Base-by-base conservation (phyloP, 2,329 filamentous ascomycete species). In the Cladosporium phlei region DNA sequence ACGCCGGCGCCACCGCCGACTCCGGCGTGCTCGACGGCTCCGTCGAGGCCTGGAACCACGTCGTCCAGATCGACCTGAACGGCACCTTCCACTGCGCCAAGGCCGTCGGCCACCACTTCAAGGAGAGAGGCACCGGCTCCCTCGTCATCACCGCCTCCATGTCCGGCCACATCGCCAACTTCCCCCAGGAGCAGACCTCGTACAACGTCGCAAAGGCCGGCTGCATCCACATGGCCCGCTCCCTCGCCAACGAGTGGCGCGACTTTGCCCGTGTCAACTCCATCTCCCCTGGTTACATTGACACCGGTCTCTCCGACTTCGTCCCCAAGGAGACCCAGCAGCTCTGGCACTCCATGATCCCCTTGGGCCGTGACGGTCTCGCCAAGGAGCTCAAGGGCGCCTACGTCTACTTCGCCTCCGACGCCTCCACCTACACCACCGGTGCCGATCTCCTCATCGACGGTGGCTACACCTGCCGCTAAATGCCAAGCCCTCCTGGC, bases 61-160 rank as follows among this genome's bases (percentile, higher is more conserved):
- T 95, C 73, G 76, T 95, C 66, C 79, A 85, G 59, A 83, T 91
- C 60, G 94, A 96, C 68, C 76, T 95, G 57, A 93, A 82, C n/a
- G 90, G 89, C 10, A 82, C 78, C 21, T 87, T 88, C 69, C 80
- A 90, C 77, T 94, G 88, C 53, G 88, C 88, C 20, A 87, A 91
- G 72, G 88, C 88, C 16, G 86, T 88, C n/a, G 90, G 89, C 25
- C 77, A 83, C 46, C 85, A 93, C 69, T 84, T 83, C 76, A 80
- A 80, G 67, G 70, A 82, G 68, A 75, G 77, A 52, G 78, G 79
- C 57, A 80, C 71, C 9, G 82, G 82, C 39, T 79, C 74, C 51
- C 76, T 85, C 63, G 72, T 85, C 66, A 80, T 83, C 64, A 85
- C 82, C 29, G 74, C 80, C n/a, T 79, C 75, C 57, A 85, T 91